Percentiles rank a stretch among this genome's conserved stretches.
Conservation (phyloP, 805 yeast species). For the Ogataea henricii region DNA sequence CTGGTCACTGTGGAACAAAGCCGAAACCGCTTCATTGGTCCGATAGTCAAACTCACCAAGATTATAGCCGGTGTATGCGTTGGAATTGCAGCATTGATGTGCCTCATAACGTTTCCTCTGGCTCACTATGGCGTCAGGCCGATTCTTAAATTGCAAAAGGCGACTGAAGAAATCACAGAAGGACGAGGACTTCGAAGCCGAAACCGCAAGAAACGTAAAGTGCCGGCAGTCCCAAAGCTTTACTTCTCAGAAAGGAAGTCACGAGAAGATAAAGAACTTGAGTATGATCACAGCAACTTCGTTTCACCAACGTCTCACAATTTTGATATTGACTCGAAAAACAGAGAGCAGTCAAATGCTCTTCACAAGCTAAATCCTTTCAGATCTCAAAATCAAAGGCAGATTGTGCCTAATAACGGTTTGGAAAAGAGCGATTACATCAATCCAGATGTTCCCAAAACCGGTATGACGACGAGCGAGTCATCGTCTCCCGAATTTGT, state of each 20-base stretch:
- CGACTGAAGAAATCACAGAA: slow-evolving; percentile 70
- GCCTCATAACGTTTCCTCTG: slow-evolving; percentile 75
- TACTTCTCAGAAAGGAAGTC: background rate
- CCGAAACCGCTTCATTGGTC: slow-evolving; percentile 57
- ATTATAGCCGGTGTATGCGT: slow-evolving; percentile 78
- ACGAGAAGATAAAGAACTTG: background rate
- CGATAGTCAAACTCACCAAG: slow-evolving; percentile 58
- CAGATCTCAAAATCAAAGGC: too few species aligned
- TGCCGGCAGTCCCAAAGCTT: background rate
- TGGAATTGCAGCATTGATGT: slow-evolving; percentile 74
- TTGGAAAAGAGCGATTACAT: background rate
- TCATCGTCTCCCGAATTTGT: background rate
- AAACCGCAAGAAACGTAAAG: slow-evolving; percentile 14
- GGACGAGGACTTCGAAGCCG: slow-evolving; percentile 35
- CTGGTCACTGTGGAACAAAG: slow-evolving; percentile 71
- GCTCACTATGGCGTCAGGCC: slow-evolving; percentile 87
- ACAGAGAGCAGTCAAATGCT: background rate
- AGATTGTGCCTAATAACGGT: background rate
- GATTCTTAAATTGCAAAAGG: slow-evolving; percentile 73
- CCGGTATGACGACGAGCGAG: background rate
- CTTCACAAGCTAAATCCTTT: background rate
- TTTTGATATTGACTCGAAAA: background rate
- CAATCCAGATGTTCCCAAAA: background rate
- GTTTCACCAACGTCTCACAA: background rate
- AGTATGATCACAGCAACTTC: background rate